Evolutionary conservation across 257 asterid genomes (phyloP), one percentile per base, ranked within the genome.

Genomic region (Penstemon barbatus): DNA sequence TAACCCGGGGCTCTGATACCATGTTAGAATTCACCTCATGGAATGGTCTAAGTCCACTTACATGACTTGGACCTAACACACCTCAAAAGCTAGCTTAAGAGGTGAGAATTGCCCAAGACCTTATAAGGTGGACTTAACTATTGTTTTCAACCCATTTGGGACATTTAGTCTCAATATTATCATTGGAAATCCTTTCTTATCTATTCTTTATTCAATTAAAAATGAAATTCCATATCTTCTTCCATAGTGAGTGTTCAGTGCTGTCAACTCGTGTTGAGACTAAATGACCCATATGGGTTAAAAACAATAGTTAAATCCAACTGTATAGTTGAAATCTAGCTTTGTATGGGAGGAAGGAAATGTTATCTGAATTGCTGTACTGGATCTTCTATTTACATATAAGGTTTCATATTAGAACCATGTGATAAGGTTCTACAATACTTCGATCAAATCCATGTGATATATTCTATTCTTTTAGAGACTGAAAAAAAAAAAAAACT

Each of bases 341-440:
- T 13, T 10, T 54, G 45, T 58, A 55, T 43, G 15, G 53, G 61
- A 8, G 40, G 67, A 25, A 8, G 40, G 55, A 25, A 43, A 19
- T 4, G 13, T 39, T 55, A 45, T 46, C 45, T 19, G 43, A 38
- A 56, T 13, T 7, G 44, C 12, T 18, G 40, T 37, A 42, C 63
- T 42, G n/a, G 12, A 67, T 42, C 64, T 43, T 67, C n/a, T 12
- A 52, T 8, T 52, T 38, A 54, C 4, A 41, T 12, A 42, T 54
- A 10, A 51, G 50, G 46, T 12, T 39, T 25, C 5, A 42, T 2
- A 42, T 63, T 49, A 43, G 37, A 18, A 43, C 38, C n/a, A 36
- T 66, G 33, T 52, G 18, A 61, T 52, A 52, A 63, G 48, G 44
- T 11, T 56, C 43, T 69, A 37, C 63, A 71, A 68, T 53, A 44